Conservation (phyloP, 331 rosid species). For the Dryas integrifolia region DNA sequence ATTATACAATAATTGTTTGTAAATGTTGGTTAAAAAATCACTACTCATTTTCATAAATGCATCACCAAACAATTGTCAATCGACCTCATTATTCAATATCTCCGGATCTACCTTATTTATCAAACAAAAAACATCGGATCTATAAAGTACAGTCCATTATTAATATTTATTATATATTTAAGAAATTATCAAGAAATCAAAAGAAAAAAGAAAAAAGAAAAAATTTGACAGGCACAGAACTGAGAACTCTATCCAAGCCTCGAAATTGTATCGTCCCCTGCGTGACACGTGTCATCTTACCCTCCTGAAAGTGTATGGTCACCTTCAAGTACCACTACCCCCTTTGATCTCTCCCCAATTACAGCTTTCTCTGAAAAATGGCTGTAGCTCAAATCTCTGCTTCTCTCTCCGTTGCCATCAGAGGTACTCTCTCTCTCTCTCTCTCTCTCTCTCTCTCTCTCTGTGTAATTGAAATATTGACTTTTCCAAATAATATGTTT, state of each 20-base stretch:
- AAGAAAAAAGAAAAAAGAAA: not conserved
- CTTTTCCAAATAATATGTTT: not conserved
- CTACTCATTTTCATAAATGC: no score
- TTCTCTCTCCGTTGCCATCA: constrained; percentile 48
- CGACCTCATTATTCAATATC: no score
- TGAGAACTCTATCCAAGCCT: constrained; percentile 16
- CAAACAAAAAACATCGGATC: no score
- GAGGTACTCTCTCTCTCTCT: constrained; percentile 35
- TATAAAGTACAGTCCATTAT: no score
- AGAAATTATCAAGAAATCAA: no score
- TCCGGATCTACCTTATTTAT: no score
- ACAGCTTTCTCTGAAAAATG: constrained; percentile 33
- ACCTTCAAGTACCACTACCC: not conserved
- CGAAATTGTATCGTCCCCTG: no score
- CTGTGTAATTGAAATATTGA: not conserved
- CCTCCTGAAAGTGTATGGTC: constrained; percentile 9
- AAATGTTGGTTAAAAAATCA: no score
- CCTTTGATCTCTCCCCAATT: constrained; percentile 13
- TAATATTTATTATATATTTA: no score
- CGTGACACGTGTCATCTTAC: constrained; percentile 27
- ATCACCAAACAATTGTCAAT: no score
- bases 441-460: not conserved
- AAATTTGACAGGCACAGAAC: not conserved
- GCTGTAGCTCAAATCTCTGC: constrained; percentile 58
- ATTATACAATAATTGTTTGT: no score